phyloP scores from a whole-genome alignment of 2,329 filamentous ascomycete species.

The Ophiosphaerella korrae region DNA sequence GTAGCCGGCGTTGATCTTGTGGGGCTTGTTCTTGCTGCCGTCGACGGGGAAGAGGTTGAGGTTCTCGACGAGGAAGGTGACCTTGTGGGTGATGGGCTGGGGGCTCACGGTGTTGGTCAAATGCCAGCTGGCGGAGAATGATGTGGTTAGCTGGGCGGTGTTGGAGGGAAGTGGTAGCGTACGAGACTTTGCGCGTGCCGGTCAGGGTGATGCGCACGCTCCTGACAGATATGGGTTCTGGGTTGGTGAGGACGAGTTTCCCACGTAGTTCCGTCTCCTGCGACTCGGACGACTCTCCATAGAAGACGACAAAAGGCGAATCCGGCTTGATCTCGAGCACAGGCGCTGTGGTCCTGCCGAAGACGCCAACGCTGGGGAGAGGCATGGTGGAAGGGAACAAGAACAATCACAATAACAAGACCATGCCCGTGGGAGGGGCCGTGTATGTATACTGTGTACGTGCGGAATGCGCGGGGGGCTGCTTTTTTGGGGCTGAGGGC shows the following conservation, averaged over 20 bases:
- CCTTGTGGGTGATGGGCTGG: constrained; percentile 53
- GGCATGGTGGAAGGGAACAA: constrained; percentile 35
- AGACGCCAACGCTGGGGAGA: constrained; percentile 39
- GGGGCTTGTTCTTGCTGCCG: constrained; percentile 44
- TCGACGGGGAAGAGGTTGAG: constrained; percentile 53
- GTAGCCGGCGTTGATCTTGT: constrained; percentile 56
- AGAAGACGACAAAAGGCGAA: constrained; percentile 56
- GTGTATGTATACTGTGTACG: constrained; percentile 1
- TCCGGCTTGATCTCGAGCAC: constrained; percentile 55
- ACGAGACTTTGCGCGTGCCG: constrained; percentile 56
- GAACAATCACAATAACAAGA: constrained; percentile 11
- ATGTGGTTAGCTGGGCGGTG: constrained; percentile 10
- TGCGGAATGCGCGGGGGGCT: neutral
- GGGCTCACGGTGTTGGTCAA: constrained; percentile 46
- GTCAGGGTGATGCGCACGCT: constrained; percentile 54
- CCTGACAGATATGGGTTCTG: constrained; percentile 55
- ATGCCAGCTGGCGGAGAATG: constrained; percentile 38
- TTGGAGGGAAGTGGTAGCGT: constrained; percentile 20
- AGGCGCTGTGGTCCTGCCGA: constrained; percentile 42
- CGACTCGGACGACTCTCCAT: constrained; percentile 54
- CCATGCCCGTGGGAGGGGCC: constrained; percentile 2
- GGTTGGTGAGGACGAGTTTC: constrained; percentile 53
- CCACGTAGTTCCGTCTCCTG: constrained; percentile 53
- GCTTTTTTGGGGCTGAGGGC: neutral
- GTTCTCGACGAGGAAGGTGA: constrained; percentile 53